Evolutionary conservation across 2,329 filamentous ascomycete genomes (phyloP), one percentile per base, ranked within the genome.

Genomic region (Myriosclerotinia scirpicola): DNA sequence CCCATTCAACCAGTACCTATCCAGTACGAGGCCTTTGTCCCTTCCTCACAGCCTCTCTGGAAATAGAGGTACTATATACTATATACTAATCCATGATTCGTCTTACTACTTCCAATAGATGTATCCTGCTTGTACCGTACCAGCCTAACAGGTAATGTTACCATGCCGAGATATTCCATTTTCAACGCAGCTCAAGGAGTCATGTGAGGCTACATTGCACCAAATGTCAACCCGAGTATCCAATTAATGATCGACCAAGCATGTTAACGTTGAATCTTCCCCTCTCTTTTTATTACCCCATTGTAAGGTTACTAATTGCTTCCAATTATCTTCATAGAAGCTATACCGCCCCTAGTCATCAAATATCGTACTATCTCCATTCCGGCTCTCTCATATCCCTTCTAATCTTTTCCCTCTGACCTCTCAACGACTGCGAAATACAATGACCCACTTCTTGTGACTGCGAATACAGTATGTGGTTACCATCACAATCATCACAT

Each of bases 361-460:
- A 58, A 60, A 44, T 58, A 17, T 58, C 38, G 54, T 44, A 34
- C 48, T 38, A 52, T 46, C 53, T 20, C 52, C 52, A 63, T 66
- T 56, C 30, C 50, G 53, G 36, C 14, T 52, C 34, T 44, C 38
- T 53, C 36, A 38, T 40, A 52, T 44, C 50, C 58, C 50, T 22
- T 52, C 22, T 63, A 40, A 63, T 48, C 17, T 22, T 55, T 46
- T 50, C 38, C n/a, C 26, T 58, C 20, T 48, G 38, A 44, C 50
- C 54, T 48, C 42, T 56, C 44, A 54, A 20, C 20, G 40, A 48
- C 9, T 17, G 53, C n/a, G 34, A 50, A 58, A 48, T 38, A 30
- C 36, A 64, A n/a, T 48, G 65, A 38, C 61, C 50, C 65, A 61
- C 56, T 55, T 66, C 56, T 54, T 56, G 62, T 64, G 62, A 58